Conservation (phyloP, 352 stramenopile species). For the Phytophthora meadii region DNA sequence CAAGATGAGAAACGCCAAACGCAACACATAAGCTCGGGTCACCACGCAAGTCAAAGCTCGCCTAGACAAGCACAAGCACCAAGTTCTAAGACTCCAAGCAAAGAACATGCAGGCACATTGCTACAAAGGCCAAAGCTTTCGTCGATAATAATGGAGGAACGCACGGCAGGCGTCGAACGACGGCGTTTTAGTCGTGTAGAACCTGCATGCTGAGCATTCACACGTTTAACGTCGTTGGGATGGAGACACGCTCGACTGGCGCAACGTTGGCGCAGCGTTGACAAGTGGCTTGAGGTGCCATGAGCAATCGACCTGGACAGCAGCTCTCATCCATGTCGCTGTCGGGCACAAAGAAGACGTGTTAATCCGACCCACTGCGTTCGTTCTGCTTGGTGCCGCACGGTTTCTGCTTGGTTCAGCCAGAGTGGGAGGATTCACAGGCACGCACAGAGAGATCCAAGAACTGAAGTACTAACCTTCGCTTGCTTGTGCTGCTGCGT, state of each 20-base stretch:
- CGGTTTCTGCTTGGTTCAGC: constrained; percentile 20
- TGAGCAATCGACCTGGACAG: constrained; percentile 15
- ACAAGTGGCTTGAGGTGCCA: constrained; percentile 2
- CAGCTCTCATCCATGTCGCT: not conserved
- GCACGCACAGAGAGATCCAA: constrained; percentile 8
- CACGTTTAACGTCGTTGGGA: constrained; percentile 6
- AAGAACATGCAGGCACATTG: constrained; percentile 12
- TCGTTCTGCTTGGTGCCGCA: not conserved
- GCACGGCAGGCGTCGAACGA: not conserved
- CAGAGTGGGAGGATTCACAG: constrained; percentile 20
- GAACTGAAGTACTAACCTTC: not conserved
- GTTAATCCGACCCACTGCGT: constrained; percentile 5
- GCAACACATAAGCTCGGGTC: constrained; percentile 20
- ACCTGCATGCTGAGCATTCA: constrained; percentile 2
- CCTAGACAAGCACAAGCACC: constrained; percentile 7
- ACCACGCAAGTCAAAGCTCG: constrained; percentile 4
- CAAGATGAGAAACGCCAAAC: constrained; percentile 23
- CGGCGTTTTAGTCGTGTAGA: too few relatives aligned
- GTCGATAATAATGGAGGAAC: not conserved
- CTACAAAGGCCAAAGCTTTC: constrained; percentile 12
- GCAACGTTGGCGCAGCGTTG: constrained; percentile 5
- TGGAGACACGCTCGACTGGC: constrained; percentile 4
- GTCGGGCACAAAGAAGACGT: not conserved
- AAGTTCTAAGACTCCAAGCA: not conserved
- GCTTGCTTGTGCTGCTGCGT: constrained; percentile 15